Conservation (phyloP, 2,329 filamentous ascomycete genomes). For the Nannizziopsis arthrosporioides region DNA sequence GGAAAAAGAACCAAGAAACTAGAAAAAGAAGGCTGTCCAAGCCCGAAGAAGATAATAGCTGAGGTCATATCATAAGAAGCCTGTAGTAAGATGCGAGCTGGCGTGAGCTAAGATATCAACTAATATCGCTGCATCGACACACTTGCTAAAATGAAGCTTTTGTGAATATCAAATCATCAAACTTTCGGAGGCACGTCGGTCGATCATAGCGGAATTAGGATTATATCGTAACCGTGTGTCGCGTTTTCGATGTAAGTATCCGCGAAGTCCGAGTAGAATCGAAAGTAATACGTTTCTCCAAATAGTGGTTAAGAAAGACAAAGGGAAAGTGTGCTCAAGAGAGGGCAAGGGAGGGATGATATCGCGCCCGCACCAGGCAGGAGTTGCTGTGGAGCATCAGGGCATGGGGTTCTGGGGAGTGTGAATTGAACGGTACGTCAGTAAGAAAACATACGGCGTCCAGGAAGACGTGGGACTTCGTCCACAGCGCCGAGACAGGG, state of each 20-base stretch:
- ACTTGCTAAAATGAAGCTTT: slow-evolving; percentile 3
- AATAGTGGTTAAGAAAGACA: not conserved
- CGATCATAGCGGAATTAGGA: not conserved
- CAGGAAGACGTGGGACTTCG: slow-evolving; percentile 27
- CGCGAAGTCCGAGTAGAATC: not conserved
- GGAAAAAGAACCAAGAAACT: not conserved
- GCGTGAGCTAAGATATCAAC: slow-evolving; percentile 7
- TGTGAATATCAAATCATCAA: not conserved
- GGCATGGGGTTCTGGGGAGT: slow-evolving; percentile 9
- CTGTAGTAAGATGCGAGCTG: slow-evolving; percentile 3
- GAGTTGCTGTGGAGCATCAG: slow-evolving; percentile 3
- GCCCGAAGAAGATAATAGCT: slow-evolving; percentile 7
- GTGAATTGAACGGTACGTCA: slow-evolving; percentile 15
- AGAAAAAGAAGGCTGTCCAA: slow-evolving; percentile 4
- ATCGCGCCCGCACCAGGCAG: slow-evolving; percentile 4
- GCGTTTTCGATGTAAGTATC: not conserved
- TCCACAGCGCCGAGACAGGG: slow-evolving; percentile 18
- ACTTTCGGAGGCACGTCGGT: not conserved
- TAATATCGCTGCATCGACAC: slow-evolving; percentile 9
- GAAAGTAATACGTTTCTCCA: not conserved
- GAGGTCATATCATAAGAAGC: slow-evolving; percentile 7
- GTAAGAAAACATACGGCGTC: slow-evolving; percentile 36
- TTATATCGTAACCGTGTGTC: slow-evolving; percentile 3
- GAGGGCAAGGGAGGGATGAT: not conserved
- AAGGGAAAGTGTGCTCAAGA: slow-evolving; percentile 6